Conservation (phyloP, 1,139 yeast genomes). For the Petasospora rhodanensis region DNA sequence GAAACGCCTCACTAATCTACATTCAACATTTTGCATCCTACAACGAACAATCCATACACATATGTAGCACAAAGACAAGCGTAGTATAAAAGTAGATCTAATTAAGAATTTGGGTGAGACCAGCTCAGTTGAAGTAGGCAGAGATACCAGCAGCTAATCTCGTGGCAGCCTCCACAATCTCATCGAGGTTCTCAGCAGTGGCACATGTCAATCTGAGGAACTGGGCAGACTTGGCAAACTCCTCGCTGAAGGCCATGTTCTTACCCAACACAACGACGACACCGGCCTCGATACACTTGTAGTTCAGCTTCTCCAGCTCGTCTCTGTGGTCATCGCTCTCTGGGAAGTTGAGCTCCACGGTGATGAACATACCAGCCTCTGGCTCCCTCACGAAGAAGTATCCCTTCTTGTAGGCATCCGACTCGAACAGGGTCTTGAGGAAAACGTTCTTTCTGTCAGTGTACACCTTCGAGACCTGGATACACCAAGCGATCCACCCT, state of each 20-base stretch:
- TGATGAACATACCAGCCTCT: slow-evolving; percentile 75
- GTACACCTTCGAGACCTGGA: slow-evolving; percentile 54
- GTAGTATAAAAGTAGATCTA: too few relatives aligned
- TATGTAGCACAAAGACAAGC: too few relatives aligned
- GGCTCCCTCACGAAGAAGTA: slow-evolving; percentile 52
- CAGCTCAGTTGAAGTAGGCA: slow-evolving; percentile 38
- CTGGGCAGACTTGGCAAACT: slow-evolving; percentile 30
- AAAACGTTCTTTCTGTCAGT: slow-evolving; percentile 51
- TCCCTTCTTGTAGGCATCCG: slow-evolving; percentile 34
- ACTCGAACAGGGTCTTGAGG: slow-evolving; percentile 30
- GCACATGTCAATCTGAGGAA: slow-evolving; percentile 54
- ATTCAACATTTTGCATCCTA: too few relatives aligned
- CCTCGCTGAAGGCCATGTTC: slow-evolving; percentile 43
- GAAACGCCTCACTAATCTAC: too few relatives aligned
- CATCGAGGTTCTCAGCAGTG: slow-evolving; percentile 40
- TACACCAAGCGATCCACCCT: slow-evolving; percentile 43
- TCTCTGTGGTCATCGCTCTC: slow-evolving; percentile 38
- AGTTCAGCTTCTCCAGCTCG: slow-evolving; percentile 30
- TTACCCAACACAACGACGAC: slow-evolving; percentile 49
- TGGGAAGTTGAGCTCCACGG: slow-evolving; percentile 41
- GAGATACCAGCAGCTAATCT: slow-evolving; percentile 43
- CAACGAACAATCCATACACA: too few relatives aligned
- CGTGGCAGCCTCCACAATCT: slow-evolving; percentile 42
- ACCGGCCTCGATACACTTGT: slow-evolving; percentile 32
- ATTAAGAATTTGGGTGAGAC: too few relatives aligned